Conservation (phyloP, 2,329 filamentous ascomycete genomes). For the Trichophyton rubrum region DNA sequence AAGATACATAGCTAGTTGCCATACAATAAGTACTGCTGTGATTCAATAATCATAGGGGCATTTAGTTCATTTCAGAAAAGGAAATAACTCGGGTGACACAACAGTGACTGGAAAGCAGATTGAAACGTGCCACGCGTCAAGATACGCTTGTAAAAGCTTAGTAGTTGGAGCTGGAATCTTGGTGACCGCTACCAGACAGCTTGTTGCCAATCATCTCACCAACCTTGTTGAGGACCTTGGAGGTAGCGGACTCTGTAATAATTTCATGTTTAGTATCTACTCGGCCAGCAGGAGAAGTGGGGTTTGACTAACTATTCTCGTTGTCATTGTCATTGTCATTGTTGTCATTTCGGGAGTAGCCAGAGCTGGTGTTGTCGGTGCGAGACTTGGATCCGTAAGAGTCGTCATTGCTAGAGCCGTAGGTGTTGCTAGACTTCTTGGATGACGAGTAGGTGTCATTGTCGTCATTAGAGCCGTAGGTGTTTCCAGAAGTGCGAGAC, state of each 20-base stretch:
- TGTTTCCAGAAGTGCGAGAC: background rate
- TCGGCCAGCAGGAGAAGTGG: background rate
- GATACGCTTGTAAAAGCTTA: background rate
- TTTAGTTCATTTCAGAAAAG: background rate
- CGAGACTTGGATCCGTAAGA: slow-evolving; percentile 4
- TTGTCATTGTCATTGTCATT: slow-evolving; percentile 6
- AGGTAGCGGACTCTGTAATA: slow-evolving; percentile 4
- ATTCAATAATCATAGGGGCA: background rate
- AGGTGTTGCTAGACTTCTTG: background rate
- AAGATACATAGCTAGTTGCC: background rate
- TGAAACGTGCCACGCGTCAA: background rate
- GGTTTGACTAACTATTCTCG: slow-evolving; percentile 4
- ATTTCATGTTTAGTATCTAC: background rate
- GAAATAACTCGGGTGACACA: background rate
- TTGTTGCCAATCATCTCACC: slow-evolving; percentile 8
- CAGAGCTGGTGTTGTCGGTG: background rate
- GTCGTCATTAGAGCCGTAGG: slow-evolving; percentile 1
- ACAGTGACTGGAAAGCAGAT: background rate
- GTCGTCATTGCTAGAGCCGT: background rate
- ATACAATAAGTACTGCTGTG: background rate
- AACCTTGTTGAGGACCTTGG: slow-evolving; percentile 8
- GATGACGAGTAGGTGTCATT: background rate
- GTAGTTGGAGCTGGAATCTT: background rate
- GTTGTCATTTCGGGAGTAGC: slow-evolving; percentile 2
- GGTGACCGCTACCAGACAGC: background rate